These are phyloP conservation scores for Trypanosoma rangeli DNA, from an alignment of 208 protist species.

Conservation along the genomic window DNA sequence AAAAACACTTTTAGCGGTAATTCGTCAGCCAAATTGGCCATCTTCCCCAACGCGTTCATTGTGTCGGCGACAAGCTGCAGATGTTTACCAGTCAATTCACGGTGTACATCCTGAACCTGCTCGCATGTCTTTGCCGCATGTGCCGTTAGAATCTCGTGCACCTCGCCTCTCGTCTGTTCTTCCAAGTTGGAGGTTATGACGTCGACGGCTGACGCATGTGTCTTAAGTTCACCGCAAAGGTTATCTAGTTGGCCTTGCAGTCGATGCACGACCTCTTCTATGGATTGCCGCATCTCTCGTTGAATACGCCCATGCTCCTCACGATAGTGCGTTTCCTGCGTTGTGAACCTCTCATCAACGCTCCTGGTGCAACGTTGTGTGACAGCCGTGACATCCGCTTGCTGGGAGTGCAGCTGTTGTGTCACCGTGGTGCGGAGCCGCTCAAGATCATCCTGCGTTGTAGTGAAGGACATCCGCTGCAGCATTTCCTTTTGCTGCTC, in stretches of 20 bases:
- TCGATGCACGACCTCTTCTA: not conserved
- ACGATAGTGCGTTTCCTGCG: not conserved
- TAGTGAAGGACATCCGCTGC: not conserved
- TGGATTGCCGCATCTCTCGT: not conserved
- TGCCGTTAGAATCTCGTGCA: slow-evolving; percentile 4
- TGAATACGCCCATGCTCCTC: not conserved
- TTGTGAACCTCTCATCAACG: not conserved
- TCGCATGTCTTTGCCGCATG: slow-evolving; percentile 11
- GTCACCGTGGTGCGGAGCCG: not conserved
- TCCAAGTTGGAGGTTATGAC: not conserved
- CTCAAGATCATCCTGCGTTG: slow-evolving; percentile 1
- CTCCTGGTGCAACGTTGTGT: not conserved
- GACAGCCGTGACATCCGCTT: not conserved
- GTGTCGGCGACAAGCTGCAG: slow-evolving; percentile 21
- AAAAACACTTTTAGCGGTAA: slow-evolving; percentile 12
- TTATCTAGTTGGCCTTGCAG: slow-evolving; percentile 2
- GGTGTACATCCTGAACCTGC: slow-evolving; percentile 7
- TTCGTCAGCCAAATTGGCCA: slow-evolving; percentile 11
- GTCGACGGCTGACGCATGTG: not conserved
- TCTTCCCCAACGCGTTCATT: slow-evolving; percentile 15
- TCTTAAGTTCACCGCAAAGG: not conserved
- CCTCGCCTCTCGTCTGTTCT: not conserved
- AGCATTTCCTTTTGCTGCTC: slow-evolving; percentile 24
- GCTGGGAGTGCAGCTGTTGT: not conserved
- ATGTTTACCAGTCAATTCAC: slow-evolving; percentile 15